Evolutionary conservation across 108 stramenopile species (phyloP).

Genomic region (Fragilariopsis cylindrus): DNA sequence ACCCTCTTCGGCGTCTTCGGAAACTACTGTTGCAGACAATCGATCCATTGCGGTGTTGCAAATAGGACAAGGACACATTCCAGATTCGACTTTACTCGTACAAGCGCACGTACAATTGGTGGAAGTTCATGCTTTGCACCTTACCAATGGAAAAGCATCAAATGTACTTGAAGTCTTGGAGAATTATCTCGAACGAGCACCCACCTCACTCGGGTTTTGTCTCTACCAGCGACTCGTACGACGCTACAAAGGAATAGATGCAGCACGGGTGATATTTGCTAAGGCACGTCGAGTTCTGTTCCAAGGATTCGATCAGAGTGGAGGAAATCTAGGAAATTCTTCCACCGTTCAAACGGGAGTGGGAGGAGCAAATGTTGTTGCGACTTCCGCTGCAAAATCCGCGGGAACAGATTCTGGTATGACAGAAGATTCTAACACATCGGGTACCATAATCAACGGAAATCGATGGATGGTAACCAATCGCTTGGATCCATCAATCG

Average conservation of each 20-base stretch:
- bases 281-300: slow-evolving; percentile 64
- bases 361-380: background rate
- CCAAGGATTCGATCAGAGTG: slow-evolving; percentile 23
- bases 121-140: slow-evolving; percentile 43
- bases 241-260: slow-evolving; percentile 69
- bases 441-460: slow-evolving; percentile 18
- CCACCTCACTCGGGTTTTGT: slow-evolving; percentile 77
- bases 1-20: background rate
- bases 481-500: slow-evolving; percentile 57
- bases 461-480: slow-evolving; percentile 73
- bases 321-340: slow-evolving; percentile 4
- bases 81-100: slow-evolving; percentile 70
- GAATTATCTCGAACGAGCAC: slow-evolving; percentile 52
- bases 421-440: slow-evolving; percentile 31
- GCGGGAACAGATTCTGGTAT: slow-evolving; percentile 9
- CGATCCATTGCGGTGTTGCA: slow-evolving; percentile 64
- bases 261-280: slow-evolving; percentile 73
- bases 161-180: slow-evolving; percentile 63
- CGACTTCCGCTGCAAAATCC: background rate
- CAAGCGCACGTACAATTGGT: slow-evolving; percentile 71
- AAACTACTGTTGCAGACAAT: slow-evolving; percentile 19
- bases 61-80: slow-evolving; percentile 67
- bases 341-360: background rate
- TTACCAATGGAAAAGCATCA: slow-evolving; percentile 1
- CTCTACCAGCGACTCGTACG: slow-evolving; percentile 74